A percentile compares a stretch with the other conserved stretches of the same genome.
phyloP scores from a whole-genome alignment of 441 rosid species.

The Jatropha multifida region DNA sequence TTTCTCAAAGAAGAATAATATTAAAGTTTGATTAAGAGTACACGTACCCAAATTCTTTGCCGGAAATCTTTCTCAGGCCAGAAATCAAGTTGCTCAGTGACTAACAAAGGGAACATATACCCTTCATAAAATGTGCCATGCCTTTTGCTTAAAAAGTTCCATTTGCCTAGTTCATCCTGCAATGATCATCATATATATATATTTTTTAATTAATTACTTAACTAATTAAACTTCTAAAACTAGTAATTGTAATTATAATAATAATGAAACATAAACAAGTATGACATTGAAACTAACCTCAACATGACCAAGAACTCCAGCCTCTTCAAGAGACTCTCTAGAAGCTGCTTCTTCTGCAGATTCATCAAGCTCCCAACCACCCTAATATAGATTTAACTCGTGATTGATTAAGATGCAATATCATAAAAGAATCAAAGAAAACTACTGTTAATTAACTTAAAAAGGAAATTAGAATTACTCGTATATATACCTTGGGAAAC shows the following conservation, averaged over 20 bases:
- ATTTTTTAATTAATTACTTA: not conserved
- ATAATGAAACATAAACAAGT: not conserved
- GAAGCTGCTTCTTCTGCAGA: conserved; percentile 75
- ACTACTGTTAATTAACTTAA: too few species aligned
- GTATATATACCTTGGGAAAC: conserved; percentile 74
- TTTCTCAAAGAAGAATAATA: not conserved
- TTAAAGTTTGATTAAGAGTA: too few species aligned
- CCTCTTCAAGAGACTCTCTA: conserved; percentile 85
- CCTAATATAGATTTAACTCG: conserved; percentile 35
- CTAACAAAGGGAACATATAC: conserved; percentile 86
- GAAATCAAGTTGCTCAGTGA: conserved; percentile 72
- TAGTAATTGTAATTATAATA: not conserved
- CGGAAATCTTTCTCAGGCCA: conserved; percentile 84
- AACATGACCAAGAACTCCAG: conserved; percentile 82
- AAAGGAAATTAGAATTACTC: not conserved
- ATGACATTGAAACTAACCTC: conserved; percentile 44
- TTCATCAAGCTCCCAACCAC: conserved; percentile 98
- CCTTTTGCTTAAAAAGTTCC: conserved; percentile 89
- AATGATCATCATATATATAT: not conserved
- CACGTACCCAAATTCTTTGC: conserved; percentile 71
- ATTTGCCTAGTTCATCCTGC: conserved; percentile 72
- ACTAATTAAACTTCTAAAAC: not conserved
- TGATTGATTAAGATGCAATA: too few species aligned
- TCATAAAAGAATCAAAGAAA: too few species aligned
- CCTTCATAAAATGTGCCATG: conserved; percentile 84